Conservation (phyloP, 129 eudicot species). For the Flaveria brownii region DNA sequence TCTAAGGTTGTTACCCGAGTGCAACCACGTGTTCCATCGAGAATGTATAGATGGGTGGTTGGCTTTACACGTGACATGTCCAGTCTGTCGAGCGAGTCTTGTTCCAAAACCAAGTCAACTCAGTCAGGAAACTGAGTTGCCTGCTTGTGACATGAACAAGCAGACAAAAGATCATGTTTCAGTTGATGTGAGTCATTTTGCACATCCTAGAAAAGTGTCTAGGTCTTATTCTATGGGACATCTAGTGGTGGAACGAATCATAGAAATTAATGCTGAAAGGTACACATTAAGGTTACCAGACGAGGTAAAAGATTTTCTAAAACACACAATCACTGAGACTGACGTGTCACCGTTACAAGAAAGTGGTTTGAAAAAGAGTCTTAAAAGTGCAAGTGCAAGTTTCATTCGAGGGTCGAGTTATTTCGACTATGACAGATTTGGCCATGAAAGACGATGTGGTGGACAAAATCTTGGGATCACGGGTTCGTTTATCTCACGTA, state of each 20-base stretch:
- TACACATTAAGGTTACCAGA: constrained; percentile 50
- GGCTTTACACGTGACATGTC: constrained; percentile 48
- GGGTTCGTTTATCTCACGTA: constrained; percentile 18
- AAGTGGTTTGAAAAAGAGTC: constrained; percentile 28
- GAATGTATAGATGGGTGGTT: constrained; percentile 57
- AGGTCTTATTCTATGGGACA: constrained; percentile 48
- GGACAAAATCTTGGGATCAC: not conserved
- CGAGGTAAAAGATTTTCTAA: constrained; percentile 18
- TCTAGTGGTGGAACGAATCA: constrained; percentile 8
- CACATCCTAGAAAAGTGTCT: constrained; percentile 7
- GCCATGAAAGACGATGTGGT: constrained; percentile 15
- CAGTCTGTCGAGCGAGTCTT: constrained; percentile 55
- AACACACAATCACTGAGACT: not conserved
- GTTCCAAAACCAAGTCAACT: constrained; percentile 26
- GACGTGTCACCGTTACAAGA: not conserved
- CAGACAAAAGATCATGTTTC: constrained; percentile 13
- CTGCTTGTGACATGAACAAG: not conserved
- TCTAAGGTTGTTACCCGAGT: constrained; percentile 49
- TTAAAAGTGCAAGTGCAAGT: constrained; percentile 40
- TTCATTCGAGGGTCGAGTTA: constrained; percentile 15
- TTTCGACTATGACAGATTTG: constrained; percentile 34
- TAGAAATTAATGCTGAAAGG: constrained; percentile 33
- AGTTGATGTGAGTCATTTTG: not conserved
- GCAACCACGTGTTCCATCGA: constrained; percentile 55
- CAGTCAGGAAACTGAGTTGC: not conserved